These are phyloP conservation scores for Phialophora chinensis DNA, from an alignment of 2,329 filamentous ascomycete species.

Conservation along the genomic window DNA sequence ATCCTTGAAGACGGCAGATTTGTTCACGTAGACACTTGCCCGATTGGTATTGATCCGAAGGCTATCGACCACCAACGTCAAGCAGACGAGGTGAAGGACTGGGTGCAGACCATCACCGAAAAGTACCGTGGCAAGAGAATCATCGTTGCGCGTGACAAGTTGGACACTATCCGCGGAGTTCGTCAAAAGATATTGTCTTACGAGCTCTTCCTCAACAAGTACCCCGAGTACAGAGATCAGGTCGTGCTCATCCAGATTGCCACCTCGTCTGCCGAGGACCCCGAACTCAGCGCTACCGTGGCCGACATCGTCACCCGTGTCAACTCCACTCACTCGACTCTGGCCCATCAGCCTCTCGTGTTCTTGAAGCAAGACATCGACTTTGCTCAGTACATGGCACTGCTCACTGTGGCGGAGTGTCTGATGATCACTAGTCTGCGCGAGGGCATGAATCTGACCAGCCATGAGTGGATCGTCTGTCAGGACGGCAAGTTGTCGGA, in stretches of 20 bases:
- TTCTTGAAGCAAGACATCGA: constrained; percentile 95
- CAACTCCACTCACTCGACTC: constrained; percentile 86
- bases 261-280: constrained; percentile 85
- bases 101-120: constrained; percentile 80
- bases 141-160: constrained; percentile 91
- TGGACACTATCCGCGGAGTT: constrained; percentile 90
- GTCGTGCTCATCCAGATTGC: constrained; percentile 94
- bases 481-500: constrained; percentile 78
- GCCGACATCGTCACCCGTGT: constrained; percentile 94
- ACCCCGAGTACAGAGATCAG: constrained; percentile 85
- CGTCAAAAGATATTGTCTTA: constrained; percentile 91
- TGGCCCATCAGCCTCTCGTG: constrained; percentile 89
- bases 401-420: constrained; percentile 86
- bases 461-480: constrained; percentile 91
- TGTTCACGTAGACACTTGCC: constrained; percentile 81
- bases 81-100: constrained; percentile 74
- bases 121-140: constrained; percentile 87
- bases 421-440: constrained; percentile 94
- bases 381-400: constrained; percentile 89
- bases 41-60: constrained; percentile 89
- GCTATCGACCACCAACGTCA: constrained; percentile 74
- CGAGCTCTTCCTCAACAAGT: constrained; percentile 91
- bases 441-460: constrained; percentile 96
- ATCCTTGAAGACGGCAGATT: constrained; percentile 86
- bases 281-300: constrained; percentile 83